These are phyloP conservation scores for Phytopythium kandeliae DNA, from an alignment of 352 stramenopile species.

Conservation along the genomic window DNA sequence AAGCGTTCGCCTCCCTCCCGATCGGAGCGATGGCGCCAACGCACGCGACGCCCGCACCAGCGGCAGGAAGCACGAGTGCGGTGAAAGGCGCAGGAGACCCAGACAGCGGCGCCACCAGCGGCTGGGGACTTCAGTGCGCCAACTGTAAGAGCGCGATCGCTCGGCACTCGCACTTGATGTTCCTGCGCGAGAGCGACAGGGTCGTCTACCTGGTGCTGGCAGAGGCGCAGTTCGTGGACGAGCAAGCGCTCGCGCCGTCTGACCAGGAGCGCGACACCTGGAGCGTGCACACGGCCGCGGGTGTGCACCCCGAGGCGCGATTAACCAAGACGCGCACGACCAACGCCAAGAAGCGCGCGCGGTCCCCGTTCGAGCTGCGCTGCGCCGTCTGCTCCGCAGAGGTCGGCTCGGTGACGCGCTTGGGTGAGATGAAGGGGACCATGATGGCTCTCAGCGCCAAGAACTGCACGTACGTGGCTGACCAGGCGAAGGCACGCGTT, in stretches of 20 bases:
- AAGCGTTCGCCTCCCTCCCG: no score
- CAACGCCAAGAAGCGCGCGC: slow-evolving; percentile 27
- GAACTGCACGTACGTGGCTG: slow-evolving; percentile 28
- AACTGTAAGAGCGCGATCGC: slow-evolving; percentile 22
- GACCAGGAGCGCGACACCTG: slow-evolving; percentile 21
- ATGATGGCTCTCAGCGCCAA: slow-evolving; percentile 51
- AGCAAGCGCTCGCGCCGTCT: slow-evolving; percentile 14
- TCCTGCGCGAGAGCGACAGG: slow-evolving; percentile 43
- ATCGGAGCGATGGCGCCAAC: neutral
- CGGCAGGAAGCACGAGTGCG: neutral
- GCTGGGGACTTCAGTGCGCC: slow-evolving; percentile 24
- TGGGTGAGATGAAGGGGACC: slow-evolving; percentile 28
- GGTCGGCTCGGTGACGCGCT: slow-evolving; percentile 30
- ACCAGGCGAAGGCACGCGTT: slow-evolving; percentile 7
- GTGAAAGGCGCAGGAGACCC: neutral
- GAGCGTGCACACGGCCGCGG: slow-evolving; percentile 19
- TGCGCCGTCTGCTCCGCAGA: slow-evolving; percentile 45
- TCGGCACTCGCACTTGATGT: slow-evolving; percentile 34
- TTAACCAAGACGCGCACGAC: slow-evolving; percentile 47
- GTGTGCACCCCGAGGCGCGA: slow-evolving; percentile 21
- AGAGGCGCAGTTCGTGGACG: slow-evolving; percentile 27
- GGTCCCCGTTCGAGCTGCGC: slow-evolving; percentile 46
- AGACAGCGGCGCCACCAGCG: slow-evolving; percentile 4
- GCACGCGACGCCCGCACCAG: neutral
- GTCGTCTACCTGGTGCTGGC: slow-evolving; percentile 41